Percentiles rank a stretch among this genome's conserved stretches.
These are phyloP conservation scores for Psidium guajava DNA, from an alignment of 345 rosid genomes.

Conservation along the genomic window DNA sequence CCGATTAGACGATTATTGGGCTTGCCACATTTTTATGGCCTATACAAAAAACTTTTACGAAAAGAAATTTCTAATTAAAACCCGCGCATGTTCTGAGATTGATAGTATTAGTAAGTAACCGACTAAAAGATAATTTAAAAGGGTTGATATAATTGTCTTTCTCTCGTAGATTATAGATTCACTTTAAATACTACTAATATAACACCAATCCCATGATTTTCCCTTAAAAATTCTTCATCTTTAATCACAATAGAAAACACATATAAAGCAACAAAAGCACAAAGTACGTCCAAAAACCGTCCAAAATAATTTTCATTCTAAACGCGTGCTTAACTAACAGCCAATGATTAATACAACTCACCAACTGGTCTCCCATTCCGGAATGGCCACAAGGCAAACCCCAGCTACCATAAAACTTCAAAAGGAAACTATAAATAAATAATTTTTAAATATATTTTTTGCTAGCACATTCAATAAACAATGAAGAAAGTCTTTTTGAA, in stretches of 20 bases:
- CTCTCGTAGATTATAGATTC: background rate
- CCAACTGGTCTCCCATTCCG: background rate
- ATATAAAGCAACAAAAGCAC: background rate
- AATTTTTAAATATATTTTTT: background rate
- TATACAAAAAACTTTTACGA: too few relatives aligned
- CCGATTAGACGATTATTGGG: too few relatives aligned
- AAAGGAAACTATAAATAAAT: background rate
- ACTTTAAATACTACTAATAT: background rate
- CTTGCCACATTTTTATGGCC: too few relatives aligned
- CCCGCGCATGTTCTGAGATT: background rate
- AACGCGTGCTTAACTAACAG: background rate
- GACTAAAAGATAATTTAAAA: background rate
- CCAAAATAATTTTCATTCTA: background rate
- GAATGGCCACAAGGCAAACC: background rate
- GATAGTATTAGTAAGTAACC: background rate
- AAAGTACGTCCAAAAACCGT: background rate
- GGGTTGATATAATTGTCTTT: fast-evolving
- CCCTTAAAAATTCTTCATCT: background rate
- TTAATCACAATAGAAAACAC: background rate
- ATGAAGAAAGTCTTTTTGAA: background rate
- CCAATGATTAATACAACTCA: background rate
- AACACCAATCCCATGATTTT: background rate
- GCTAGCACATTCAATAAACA: background rate
- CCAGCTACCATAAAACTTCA: background rate
- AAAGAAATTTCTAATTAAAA: too few relatives aligned